phyloP scores from a whole-genome alignment of 2,329 filamentous ascomycete genomes.

The Colletotrichum paranaense region DNA sequence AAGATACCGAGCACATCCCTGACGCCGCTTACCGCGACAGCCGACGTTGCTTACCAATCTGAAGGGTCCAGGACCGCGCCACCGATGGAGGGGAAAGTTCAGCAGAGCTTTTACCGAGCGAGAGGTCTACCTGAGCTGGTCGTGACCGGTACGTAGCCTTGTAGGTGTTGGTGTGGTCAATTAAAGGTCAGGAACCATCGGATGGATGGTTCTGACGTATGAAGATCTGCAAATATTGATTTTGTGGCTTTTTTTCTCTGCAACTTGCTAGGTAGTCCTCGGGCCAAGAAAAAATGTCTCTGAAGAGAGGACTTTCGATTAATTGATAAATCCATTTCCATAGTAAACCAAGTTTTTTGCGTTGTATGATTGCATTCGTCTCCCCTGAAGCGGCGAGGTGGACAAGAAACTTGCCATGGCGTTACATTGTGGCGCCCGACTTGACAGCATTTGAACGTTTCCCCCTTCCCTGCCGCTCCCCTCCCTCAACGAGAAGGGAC shows the following conservation, averaged over 20 bases:
- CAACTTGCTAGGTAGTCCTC: not conserved
- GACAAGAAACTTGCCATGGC: not conserved
- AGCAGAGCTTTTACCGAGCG: not conserved
- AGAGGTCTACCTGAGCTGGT: not conserved
- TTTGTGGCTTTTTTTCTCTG: no score
- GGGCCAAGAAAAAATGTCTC: not conserved
- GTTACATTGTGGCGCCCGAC: slow-evolving; percentile 1
- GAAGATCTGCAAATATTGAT: slow-evolving; percentile 19
- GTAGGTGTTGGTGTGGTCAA: not conserved
- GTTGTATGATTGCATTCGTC: not conserved
- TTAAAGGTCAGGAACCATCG: not conserved
- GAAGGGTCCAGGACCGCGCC: not conserved
- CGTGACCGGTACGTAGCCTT: no score
- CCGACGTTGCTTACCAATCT: slow-evolving; percentile 18
- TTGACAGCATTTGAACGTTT: not conserved
- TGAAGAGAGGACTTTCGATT: not conserved
- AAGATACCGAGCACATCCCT: not conserved
- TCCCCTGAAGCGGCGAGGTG: not conserved
- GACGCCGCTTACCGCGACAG: slow-evolving; percentile 7
- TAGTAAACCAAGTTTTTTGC: slow-evolving; percentile 5
- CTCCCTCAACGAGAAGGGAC: not conserved
- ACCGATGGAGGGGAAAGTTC: not conserved
- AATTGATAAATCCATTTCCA: not conserved
- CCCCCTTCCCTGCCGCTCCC: no score
- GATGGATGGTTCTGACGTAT: not conserved